Evolutionary conservation across 139 green algal species (phyloP).

Genomic region (Chlamydomonas applanata): DNA sequence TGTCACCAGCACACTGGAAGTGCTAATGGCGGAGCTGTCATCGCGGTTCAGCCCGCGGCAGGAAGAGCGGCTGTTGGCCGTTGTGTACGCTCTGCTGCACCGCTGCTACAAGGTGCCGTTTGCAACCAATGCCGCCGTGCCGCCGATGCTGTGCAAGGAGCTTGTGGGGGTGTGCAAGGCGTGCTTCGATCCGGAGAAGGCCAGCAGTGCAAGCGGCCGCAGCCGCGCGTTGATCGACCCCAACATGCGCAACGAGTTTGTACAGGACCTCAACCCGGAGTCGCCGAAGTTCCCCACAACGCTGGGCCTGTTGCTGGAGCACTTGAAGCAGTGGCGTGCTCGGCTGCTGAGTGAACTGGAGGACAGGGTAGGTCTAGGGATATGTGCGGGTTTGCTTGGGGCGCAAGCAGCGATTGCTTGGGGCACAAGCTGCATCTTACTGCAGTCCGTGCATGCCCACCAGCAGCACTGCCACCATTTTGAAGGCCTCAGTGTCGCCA

Average conservation of each 20-base stretch:
- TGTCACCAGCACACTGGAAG: constrained; percentile 12
- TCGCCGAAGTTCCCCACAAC: constrained; percentile 68
- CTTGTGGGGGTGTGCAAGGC: constrained; percentile 79
- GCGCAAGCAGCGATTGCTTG: no score
- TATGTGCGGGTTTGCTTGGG: no score
- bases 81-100: constrained; percentile 92
- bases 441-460: no score
- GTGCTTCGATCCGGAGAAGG: constrained; percentile 47
- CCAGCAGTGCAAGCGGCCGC: no score
- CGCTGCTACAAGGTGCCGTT: constrained; percentile 84
- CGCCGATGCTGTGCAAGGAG: constrained; percentile 77
- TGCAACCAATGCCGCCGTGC: constrained; percentile 63
- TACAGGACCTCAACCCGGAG: constrained; percentile 86
- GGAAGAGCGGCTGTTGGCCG: constrained; percentile 91
- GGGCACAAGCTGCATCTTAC: no score
- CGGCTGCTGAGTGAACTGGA: constrained; percentile 74
- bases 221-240: no score
- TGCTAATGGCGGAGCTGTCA: constrained; percentile 45
- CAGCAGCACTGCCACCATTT: no score
- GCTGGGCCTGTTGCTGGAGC: constrained; percentile 80
- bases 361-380: constrained; percentile 36
- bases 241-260: constrained; percentile 77
- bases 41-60: constrained; percentile 77
- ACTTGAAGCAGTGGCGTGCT: constrained; percentile 85
- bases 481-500: no score